These are phyloP conservation scores for Rhododendron griersonianum DNA, from an alignment of 148 eudicot genomes.

Conservation along the genomic window DNA sequence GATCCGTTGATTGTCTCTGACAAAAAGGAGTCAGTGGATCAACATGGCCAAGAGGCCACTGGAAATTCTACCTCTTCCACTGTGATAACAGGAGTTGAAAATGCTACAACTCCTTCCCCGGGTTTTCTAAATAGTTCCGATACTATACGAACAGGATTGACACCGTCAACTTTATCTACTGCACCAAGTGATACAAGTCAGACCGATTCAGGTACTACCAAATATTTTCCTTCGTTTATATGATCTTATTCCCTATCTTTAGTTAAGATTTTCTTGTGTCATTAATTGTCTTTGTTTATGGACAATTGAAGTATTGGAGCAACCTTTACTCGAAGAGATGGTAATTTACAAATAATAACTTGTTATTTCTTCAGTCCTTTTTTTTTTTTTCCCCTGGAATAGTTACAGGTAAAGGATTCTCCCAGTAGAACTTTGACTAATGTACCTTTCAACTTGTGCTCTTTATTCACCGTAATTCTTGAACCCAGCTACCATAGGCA, in stretches of 20 bases:
- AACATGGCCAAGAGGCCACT: neutral
- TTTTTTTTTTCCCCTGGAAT: neutral
- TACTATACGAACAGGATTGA: neutral
- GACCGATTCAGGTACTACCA: conserved; percentile 28
- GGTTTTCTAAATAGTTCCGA: conserved; percentile 1
- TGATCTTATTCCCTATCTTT: neutral
- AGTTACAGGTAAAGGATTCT: neutral
- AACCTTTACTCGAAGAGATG: neutral
- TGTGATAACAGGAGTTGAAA: conserved; percentile 1
- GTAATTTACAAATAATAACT: neutral
- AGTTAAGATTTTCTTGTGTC: neutral
- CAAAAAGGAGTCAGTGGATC: conserved; percentile 1
- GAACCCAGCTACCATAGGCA: neutral
- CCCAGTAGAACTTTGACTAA: neutral
- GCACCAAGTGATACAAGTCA: neutral
- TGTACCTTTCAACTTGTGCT: neutral
- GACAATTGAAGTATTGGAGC: neutral
- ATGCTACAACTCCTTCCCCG: conserved; percentile 8
- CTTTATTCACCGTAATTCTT: neutral
- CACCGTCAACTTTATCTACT: neutral
- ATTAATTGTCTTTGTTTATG: neutral
- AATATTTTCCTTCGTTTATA: neutral
- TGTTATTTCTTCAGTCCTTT: neutral
- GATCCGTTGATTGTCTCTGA: neutral
- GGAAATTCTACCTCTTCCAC: neutral